Evolutionary conservation across 805 yeast species (phyloP), one percentile per base, ranked within the genome.

Genomic region (Saturnispora zaruensis): DNA sequence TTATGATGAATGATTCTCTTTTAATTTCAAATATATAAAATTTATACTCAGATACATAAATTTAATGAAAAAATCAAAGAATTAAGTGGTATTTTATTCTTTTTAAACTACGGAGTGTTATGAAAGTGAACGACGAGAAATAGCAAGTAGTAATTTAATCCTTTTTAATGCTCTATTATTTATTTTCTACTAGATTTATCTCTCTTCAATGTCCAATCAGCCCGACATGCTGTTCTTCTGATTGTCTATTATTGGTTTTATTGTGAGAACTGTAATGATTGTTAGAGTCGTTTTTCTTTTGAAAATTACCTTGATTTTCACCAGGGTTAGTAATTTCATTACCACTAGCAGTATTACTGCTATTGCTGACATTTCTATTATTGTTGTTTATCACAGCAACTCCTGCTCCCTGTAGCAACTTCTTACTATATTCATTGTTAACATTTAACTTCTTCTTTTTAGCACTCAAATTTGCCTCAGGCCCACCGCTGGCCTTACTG

Each of bases 391-490:
- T 41, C 13, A 28, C 32, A 28, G 33, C 8, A 25, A 41, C 44
- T 25, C 44, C 44, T 4, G 44, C 44, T 13, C 48, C 51, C 25
- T 46, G 44, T 9, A 54, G 33, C 14, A 54, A 42, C 44, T 42
- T 42, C 40, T 46, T 45, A 32, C 57, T 50, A 42, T 51, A 55
- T 9, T 41, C 38, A 33, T 55, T 51, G 30, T 51, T 51, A 20
- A 47, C 53, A 32, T 41, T 47, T 16, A 41, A 18, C 11, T 44
- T 32, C 26, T 47, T 41, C 25, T 37, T 40, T 41, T 47, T 33
- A 16, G 18, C 32, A 25, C n/a, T n/a, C 36, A 36, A 42, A 32
- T 11, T 34, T 33, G 13, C 30, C 30, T 2, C 53, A 46, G 41
- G 46, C 41, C 25, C 16, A 44, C 25, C 16, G 40, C 28, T 49